Conservation (phyloP, 2,329 filamentous ascomycete species). For the Chaetomiaceae sp. region DNA sequence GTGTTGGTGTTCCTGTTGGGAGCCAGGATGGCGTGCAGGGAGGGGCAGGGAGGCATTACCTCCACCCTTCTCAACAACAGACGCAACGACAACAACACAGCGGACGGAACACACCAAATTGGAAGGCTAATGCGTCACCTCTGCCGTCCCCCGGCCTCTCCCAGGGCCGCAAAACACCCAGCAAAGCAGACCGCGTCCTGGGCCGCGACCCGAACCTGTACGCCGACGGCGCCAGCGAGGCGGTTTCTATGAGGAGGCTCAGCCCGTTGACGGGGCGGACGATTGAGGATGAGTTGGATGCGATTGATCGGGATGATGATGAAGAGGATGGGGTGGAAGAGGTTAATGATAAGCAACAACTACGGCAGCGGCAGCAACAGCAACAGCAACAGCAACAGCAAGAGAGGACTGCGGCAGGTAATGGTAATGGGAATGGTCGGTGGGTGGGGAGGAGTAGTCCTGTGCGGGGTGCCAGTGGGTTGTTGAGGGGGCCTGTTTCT, state of each 20-base stretch:
- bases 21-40: not conserved
- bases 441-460: constrained; percentile 35
- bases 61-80: constrained; percentile 16
- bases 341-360: constrained; percentile 10
- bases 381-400: constrained; percentile 8
- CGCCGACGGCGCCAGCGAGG: constrained; percentile 40
- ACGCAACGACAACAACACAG: constrained; percentile 18
- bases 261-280: constrained; percentile 41
- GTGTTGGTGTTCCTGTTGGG: constrained; percentile 2
- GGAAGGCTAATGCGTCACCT: not conserved
- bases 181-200: constrained; percentile 56
- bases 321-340: constrained; percentile 8
- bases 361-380: constrained; percentile 10
- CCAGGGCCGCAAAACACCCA: constrained; percentile 38
- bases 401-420: constrained; percentile 16
- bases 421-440: constrained; percentile 28
- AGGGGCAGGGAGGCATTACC: constrained; percentile 34
- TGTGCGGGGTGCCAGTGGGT: not conserved
- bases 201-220: constrained; percentile 55
- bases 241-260: constrained; percentile 42
- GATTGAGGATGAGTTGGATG: constrained; percentile 39
- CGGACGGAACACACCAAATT: constrained; percentile 1
- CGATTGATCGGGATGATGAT: constrained; percentile 27
- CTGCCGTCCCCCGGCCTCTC: constrained; percentile 2
- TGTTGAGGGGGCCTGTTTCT: constrained; percentile 12